A percentile compares a stretch with the other conserved stretches of the same genome.
These are phyloP conservation scores for Ustilago hordei DNA, from an alignment of 1,284 basidiomycete species.

Conservation along the genomic window DNA sequence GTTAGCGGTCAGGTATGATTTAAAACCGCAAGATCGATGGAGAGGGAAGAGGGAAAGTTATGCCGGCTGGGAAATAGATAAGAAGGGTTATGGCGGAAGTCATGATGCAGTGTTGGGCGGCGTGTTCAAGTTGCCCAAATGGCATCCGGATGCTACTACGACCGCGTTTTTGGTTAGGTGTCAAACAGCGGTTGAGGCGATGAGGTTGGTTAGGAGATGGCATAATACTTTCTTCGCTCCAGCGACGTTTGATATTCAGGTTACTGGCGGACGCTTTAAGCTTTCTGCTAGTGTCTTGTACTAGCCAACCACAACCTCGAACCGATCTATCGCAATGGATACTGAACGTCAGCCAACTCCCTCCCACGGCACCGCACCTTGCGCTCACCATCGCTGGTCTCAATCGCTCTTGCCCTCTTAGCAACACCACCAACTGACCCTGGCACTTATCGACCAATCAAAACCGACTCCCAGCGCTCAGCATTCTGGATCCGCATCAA, in stretches of 20 bases:
- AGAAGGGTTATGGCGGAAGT: conserved; percentile 31
- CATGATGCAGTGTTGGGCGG: conserved; percentile 40
- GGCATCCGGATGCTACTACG: conserved; percentile 41
- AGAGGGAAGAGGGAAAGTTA: conserved; percentile 22
- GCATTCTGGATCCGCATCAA: not conserved
- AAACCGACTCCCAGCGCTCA: not conserved
- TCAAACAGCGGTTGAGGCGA: conserved; percentile 44
- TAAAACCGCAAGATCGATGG: conserved; percentile 41
- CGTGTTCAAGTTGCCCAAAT: conserved; percentile 31
- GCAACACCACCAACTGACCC: too few relatives aligned
- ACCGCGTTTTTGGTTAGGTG: conserved; percentile 41
- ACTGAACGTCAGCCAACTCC: not conserved
- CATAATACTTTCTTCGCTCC: conserved; percentile 57
- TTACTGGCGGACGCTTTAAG: conserved; percentile 53
- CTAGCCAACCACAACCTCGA: conserved; percentile 3
- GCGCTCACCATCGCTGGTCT: too few relatives aligned
- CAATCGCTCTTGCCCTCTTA: too few relatives aligned
- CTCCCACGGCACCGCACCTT: not conserved
- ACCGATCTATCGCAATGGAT: not conserved
- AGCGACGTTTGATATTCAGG: conserved; percentile 51
- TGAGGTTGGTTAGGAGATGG: conserved; percentile 57
- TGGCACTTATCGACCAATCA: too few relatives aligned
- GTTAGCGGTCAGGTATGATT: conserved; percentile 43
- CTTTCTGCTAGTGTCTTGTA: conserved; percentile 56
- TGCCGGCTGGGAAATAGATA: conserved; percentile 14